Evolutionary conservation across 78 protist genomes (phyloP).

Genomic region (Chrysochromulina parva): DNA sequence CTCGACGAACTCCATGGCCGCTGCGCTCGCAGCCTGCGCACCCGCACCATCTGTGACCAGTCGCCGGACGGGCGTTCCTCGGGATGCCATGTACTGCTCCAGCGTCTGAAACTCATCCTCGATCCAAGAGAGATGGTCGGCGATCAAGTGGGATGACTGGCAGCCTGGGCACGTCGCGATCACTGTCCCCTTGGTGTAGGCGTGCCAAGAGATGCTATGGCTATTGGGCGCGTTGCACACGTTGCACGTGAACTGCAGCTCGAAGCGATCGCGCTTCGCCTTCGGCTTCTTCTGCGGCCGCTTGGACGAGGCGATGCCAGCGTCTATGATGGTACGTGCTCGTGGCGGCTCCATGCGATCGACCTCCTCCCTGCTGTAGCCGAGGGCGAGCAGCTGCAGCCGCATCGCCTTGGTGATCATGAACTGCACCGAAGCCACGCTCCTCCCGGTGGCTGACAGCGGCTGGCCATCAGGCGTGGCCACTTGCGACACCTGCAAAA

Average conservation of each 20-base stretch:
- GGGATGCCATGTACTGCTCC: background rate
- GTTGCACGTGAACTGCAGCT: background rate
- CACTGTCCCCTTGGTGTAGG: background rate
- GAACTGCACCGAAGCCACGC: too few species aligned
- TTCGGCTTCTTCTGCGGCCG: background rate
- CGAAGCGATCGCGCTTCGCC: background rate
- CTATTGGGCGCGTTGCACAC: background rate
- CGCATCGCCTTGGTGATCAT: too few species aligned
- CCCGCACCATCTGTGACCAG: background rate
- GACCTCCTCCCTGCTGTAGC: too few species aligned
- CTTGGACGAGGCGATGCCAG: too few species aligned
- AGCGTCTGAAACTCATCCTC: background rate
- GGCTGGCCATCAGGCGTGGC: too few species aligned
- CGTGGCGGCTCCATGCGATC: too few species aligned
- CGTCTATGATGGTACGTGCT: too few species aligned
- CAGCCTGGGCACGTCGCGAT: background rate
- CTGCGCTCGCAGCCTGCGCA: background rate
- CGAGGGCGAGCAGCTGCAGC: too few species aligned
- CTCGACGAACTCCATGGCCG: background rate
- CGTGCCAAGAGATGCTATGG: background rate
- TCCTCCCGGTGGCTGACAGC: too few species aligned
- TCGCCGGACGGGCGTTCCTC: background rate
- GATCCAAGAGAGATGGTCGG: background rate
- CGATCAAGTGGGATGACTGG: background rate
- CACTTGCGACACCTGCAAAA: too few species aligned